Base-by-base conservation (phyloP, 2,329 filamentous ascomycete genomes). In the Xylariaceae sp. region DNA sequence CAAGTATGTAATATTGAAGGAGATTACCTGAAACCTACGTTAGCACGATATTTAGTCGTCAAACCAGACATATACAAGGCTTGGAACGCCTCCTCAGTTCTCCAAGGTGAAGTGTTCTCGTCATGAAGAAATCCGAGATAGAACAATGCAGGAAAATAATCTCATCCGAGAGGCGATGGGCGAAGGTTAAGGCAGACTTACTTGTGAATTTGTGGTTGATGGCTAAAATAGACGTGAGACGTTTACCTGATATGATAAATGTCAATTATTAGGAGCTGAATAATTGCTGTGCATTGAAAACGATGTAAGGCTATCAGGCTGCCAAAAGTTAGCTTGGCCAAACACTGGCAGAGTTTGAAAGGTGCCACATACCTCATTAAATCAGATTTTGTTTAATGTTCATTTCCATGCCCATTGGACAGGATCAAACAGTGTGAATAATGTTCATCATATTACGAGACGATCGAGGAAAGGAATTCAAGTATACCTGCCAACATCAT, bases 81-180 rank as follows among this genome's bases (percentile, higher is more conserved):
- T 26, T 26, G 6, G 22, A 26, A 11, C 11, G 56, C 64, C 63
- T 62, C 49, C 61, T 78, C 75, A 78, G 74, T 78, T 78, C 75
- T 78, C 75, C 75, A 78, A 78, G 74, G 74, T 78, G 75, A 77
- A 56, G 58, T 36, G 15, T 60, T 72, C 54, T 78, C 74, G 61
- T 77, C 74, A 78, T 57, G 66, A 66, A 71, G 65, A 72, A 74
- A 66, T 78, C 74, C 68, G 73, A 64, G 58, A 65, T 69, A 63
- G 30, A 32, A 32, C 62, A 65, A 64, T 55, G 64, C 52, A 62
- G 60, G 60, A 55, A n/a, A 62, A 65, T 74, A 39, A 31, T 49
- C 33, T 59, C 74, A 77, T 77, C 74, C 66, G 61, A 52, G 65
- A 71, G 68, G 64, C 55, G 47, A 56, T 55, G 59, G 52, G 52